phyloP scores from a whole-genome alignment of 31 red algal genomes.

The Odonthalia washingtoniensis region DNA sequence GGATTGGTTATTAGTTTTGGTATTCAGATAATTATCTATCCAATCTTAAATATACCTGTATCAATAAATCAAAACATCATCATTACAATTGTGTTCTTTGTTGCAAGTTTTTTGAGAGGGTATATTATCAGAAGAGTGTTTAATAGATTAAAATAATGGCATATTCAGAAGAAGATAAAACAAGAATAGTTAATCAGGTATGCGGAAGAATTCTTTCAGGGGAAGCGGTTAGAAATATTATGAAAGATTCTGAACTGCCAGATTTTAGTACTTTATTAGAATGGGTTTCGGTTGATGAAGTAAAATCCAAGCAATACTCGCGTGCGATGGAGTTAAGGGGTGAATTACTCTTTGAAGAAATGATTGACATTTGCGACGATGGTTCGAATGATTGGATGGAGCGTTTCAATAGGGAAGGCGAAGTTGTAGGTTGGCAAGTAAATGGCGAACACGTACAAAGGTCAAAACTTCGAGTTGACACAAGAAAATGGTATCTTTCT shows the following conservation, averaged over 20 bases:
- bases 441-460: slow-evolving; percentile 1
- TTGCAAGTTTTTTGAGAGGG: neutral
- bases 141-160: slow-evolving; percentile 18
- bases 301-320: slow-evolving; percentile 26
- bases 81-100: neutral
- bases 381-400: neutral
- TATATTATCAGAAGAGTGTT: slow-evolving; percentile 10
- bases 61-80: slow-evolving; percentile 10
- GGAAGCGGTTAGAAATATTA: slow-evolving; percentile 16
- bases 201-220: neutral
- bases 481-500: slow-evolving; percentile 23
- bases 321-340: slow-evolving; percentile 6
- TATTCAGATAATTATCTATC: slow-evolving; percentile 7
- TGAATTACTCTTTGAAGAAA: slow-evolving; percentile 9
- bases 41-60: slow-evolving; percentile 22
- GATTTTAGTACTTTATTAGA: neutral
- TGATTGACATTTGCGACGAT: slow-evolving; percentile 4
- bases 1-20: neutral
- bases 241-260: slow-evolving; percentile 2
- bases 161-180: slow-evolving; percentile 7
- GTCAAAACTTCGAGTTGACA: slow-evolving; percentile 19
- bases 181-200: slow-evolving; percentile 1
- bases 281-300: neutral
- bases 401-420: neutral
- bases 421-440: neutral